These are phyloP conservation scores for Coemansia sp. DNA, from an alignment of 192 early-diverging fungal genomes.

Conservation along the genomic window DNA sequence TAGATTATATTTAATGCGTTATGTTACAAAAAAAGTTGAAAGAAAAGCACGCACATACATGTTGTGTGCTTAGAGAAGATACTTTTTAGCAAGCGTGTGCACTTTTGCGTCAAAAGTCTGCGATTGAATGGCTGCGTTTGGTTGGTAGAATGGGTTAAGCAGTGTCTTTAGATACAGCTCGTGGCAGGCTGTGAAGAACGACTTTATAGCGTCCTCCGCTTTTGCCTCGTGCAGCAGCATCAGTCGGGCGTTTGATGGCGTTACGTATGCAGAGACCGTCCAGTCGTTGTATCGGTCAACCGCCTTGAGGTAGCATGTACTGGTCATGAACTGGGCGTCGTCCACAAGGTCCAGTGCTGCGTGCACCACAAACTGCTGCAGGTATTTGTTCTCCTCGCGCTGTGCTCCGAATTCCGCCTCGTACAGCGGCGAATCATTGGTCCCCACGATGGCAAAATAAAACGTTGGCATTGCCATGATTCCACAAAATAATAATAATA, in stretches of 20 bases:
- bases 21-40: constrained; percentile 8
- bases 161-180: constrained; percentile 64
- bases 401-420: constrained; percentile 82
- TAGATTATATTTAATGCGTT: constrained; percentile 5
- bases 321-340: constrained; percentile 88
- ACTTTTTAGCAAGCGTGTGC: constrained; percentile 69
- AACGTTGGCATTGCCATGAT: constrained; percentile 46
- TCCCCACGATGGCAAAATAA: constrained; percentile 95
- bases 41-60: not conserved
- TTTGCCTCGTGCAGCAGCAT: constrained; percentile 71
- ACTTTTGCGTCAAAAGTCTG: constrained; percentile 82
- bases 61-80: constrained; percentile 59
- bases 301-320: constrained; percentile 86
- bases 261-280: constrained; percentile 89
- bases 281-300: constrained; percentile 97
- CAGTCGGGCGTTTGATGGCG: constrained; percentile 74
- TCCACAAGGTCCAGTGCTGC: constrained; percentile 97
- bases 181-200: constrained; percentile 55
- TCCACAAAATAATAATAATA: not conserved
- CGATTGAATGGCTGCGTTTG: constrained; percentile 79
- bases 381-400: constrained; percentile 74
- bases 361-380: constrained; percentile 98
- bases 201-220: constrained; percentile 63
- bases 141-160: constrained; percentile 90
- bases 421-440: constrained; percentile 94